Evolutionary conservation across 1,284 basidiomycete species (phyloP).

Genomic region (Dichomitus squalens): DNA sequence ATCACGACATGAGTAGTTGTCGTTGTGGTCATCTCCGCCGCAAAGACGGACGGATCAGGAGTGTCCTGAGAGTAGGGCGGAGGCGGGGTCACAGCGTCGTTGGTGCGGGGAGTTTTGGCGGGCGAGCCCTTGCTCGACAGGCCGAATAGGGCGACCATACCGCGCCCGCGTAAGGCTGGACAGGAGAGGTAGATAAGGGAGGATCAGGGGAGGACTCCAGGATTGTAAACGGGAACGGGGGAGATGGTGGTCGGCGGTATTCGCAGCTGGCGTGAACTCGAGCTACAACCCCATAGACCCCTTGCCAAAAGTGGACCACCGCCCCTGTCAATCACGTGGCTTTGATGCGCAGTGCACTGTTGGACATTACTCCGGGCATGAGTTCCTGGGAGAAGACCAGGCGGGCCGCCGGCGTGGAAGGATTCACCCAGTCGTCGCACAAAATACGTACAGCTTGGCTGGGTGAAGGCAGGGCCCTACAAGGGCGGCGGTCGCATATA

Average conservation of each 20-base stretch:
- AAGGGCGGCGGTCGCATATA: too few species aligned
- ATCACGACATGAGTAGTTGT: slow-evolving; percentile 53
- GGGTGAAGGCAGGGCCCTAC: too few species aligned
- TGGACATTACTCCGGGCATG: too few species aligned
- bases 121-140: slow-evolving; percentile 33
- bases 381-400: too few species aligned
- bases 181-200: slow-evolving; percentile 11
- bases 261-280: too few species aligned
- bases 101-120: slow-evolving; percentile 22
- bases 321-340: too few species aligned
- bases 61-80: slow-evolving; percentile 43
- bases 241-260: slow-evolving; percentile 13
- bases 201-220: slow-evolving; percentile 16
- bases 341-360: too few species aligned
- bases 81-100: slow-evolving; percentile 33
- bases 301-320: too few species aligned
- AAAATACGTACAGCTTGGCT: too few species aligned
- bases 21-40: slow-evolving; percentile 48
- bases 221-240: slow-evolving; percentile 9
- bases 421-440: too few species aligned
- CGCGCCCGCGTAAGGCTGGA: slow-evolving; percentile 21
- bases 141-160: slow-evolving; percentile 45
- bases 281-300: too few species aligned
- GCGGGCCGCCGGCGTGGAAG: too few species aligned
- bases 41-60: slow-evolving; percentile 40